Evolutionary conservation across 2,329 filamentous ascomycete species (phyloP).

Genomic region (Biscogniauxia mediterranea): DNA sequence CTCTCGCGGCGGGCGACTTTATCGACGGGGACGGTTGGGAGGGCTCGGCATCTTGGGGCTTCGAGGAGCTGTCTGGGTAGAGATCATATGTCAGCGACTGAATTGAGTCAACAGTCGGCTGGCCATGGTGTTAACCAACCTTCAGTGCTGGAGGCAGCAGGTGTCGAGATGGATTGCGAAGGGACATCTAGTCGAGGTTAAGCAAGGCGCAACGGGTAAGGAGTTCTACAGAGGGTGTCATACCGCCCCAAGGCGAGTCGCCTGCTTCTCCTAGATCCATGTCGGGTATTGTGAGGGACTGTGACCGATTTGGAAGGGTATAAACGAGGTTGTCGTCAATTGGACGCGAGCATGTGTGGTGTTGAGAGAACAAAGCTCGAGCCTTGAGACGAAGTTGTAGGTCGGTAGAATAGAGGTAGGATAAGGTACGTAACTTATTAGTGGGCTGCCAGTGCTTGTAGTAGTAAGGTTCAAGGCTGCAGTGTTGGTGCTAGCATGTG

Average conservation of each 20-base stretch:
- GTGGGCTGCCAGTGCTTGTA: background rate
- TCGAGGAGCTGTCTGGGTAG: slow-evolving; percentile 20
- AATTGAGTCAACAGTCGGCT: background rate
- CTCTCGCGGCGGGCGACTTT: slow-evolving; percentile 28
- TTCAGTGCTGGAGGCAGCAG: slow-evolving; percentile 27
- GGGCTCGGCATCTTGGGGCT: slow-evolving; percentile 27
- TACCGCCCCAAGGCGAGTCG: slow-evolving; percentile 47
- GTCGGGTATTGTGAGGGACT: slow-evolving; percentile 6
- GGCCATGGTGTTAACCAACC: slow-evolving; percentile 17
- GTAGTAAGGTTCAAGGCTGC: background rate
- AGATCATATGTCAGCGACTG: slow-evolving; percentile 12
- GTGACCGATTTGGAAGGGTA: slow-evolving; percentile 8
- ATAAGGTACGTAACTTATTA: background rate
- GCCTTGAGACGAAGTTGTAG: background rate
- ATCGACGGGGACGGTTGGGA: slow-evolving; percentile 31
- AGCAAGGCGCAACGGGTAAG: slow-evolving; percentile 10
- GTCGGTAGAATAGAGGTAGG: background rate
- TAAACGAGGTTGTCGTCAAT: slow-evolving; percentile 10
- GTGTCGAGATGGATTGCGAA: slow-evolving; percentile 35
- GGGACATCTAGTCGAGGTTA: slow-evolving; percentile 37
- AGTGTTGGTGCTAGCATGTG: background rate
- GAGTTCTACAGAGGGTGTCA: slow-evolving; percentile 17
- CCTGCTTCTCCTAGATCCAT: slow-evolving; percentile 45
- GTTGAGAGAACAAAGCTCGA: slow-evolving; percentile 8
- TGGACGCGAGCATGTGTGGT: slow-evolving; percentile 4